A percentile compares a stretch with the other conserved stretches of the same genome.
Conservation (phyloP, 352 stramenopile species). For the Globisporangium recalcitrans region DNA sequence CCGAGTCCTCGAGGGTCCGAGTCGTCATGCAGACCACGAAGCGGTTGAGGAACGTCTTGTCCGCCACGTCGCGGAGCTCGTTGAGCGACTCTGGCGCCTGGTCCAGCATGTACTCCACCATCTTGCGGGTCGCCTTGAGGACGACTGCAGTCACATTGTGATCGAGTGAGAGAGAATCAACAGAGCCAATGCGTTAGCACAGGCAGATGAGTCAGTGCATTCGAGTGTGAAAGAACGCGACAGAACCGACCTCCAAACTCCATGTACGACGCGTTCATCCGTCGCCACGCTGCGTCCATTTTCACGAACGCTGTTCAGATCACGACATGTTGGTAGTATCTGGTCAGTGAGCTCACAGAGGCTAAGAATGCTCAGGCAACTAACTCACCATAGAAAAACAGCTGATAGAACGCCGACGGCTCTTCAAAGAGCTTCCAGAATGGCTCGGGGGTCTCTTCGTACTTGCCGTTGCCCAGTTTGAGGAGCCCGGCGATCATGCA, state of each 20-base stretch:
- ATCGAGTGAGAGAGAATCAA: slow-evolving; percentile 4
- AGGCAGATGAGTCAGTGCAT: background rate
- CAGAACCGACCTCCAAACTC: slow-evolving; percentile 64
- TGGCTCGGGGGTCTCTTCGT: slow-evolving; percentile 24
- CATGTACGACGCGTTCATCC: slow-evolving; percentile 82
- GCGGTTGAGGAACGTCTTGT: slow-evolving; percentile 64
- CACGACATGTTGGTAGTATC: background rate
- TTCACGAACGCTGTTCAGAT: slow-evolving; percentile 58
- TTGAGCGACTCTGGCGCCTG: slow-evolving; percentile 46
- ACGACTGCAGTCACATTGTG: slow-evolving; percentile 38
- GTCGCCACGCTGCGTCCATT: slow-evolving; percentile 79
- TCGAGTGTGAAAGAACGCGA: background rate
- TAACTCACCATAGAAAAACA: slow-evolving; percentile 54
- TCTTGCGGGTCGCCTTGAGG: slow-evolving; percentile 61
- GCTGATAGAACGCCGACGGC: slow-evolving; percentile 76
- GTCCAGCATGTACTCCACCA: slow-evolving; percentile 52
- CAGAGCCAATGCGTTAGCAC: background rate
- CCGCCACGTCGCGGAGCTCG: slow-evolving; percentile 45
- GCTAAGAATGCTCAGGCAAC: background rate
- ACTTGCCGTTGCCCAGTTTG: slow-evolving; percentile 62
- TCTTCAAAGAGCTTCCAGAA: slow-evolving; percentile 83
- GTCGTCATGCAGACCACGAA: slow-evolving; percentile 54
- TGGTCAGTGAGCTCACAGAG: background rate
- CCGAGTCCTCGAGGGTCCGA: slow-evolving; percentile 51
- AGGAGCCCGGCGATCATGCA: slow-evolving; percentile 70